Evolutionary conservation across 805 yeast genomes (phyloP).

Genomic region (Ogataea polymorpha): DNA sequence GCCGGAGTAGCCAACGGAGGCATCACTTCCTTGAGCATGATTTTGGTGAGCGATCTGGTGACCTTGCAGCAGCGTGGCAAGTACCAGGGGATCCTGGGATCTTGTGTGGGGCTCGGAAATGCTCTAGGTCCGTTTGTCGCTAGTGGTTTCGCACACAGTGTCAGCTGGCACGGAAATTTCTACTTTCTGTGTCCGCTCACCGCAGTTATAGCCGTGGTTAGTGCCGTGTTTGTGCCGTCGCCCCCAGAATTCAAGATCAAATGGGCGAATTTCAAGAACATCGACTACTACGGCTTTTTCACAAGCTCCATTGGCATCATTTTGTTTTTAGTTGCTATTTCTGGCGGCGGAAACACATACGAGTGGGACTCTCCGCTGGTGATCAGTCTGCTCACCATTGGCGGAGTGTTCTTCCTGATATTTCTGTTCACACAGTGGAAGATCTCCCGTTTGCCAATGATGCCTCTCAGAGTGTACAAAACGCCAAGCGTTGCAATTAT

Average conservation of each 20-base stretch:
- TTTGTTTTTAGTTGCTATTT: constrained; percentile 50
- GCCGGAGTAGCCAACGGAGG: constrained; percentile 60
- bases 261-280: constrained; percentile 39
- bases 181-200: constrained; percentile 45
- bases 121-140: constrained; percentile 56
- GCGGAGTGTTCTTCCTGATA: constrained; percentile 37
- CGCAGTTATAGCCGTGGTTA: constrained; percentile 31
- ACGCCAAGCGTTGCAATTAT: constrained; percentile 35
- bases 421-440: constrained; percentile 52
- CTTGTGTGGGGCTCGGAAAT: constrained; percentile 49
- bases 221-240: constrained; percentile 35
- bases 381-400: constrained; percentile 41
- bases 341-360: constrained; percentile 60
- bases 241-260: constrained; percentile 31
- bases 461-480: constrained; percentile 46
- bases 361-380: constrained; percentile 49
- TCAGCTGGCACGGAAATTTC: constrained; percentile 53
- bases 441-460: constrained; percentile 49
- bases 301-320: constrained; percentile 47
- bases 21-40: constrained; percentile 47
- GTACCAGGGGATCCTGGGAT: constrained; percentile 54
- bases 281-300: constrained; percentile 53
- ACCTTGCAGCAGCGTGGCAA: constrained; percentile 52
- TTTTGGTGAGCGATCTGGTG: constrained; percentile 51
- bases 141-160: constrained; percentile 43